A percentile compares a stretch with the other conserved stretches of the same genome.
Conservation (phyloP, 352 stramenopile species). For the Phytopythium helicoides region DNA sequence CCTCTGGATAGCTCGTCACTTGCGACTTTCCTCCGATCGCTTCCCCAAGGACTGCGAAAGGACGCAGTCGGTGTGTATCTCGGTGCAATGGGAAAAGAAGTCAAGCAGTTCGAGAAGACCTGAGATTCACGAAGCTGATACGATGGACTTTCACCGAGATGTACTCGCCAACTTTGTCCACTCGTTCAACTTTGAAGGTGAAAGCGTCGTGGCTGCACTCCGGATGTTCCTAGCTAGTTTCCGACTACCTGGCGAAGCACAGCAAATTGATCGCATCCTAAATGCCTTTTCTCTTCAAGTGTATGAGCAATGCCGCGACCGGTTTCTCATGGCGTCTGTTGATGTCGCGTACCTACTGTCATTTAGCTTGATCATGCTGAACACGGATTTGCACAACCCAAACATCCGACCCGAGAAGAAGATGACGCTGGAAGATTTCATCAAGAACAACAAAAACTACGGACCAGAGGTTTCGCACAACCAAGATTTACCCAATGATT, state of each 20-base stretch:
- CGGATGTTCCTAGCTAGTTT: conserved; percentile 87
- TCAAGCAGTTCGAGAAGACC: conserved; percentile 68
- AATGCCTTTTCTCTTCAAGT: conserved; percentile 85
- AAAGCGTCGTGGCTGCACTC: conserved; percentile 69
- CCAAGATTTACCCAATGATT: conserved; percentile 66
- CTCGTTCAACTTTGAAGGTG: conserved; percentile 80
- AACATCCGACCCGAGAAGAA: conserved; percentile 86
- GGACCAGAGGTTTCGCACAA: conserved; percentile 79
- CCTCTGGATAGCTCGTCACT: conserved; percentile 77
- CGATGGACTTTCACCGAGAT: conserved; percentile 82
- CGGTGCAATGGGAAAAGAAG: conserved; percentile 79
- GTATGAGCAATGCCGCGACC: conserved; percentile 84
- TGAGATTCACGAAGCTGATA: conserved; percentile 80
- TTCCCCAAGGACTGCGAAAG: conserved; percentile 82
- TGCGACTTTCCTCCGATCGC: conserved; percentile 82
- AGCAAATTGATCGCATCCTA: conserved; percentile 88
- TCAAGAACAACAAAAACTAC: conserved; percentile 91
- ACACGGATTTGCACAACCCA: conserved; percentile 85
- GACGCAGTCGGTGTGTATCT: conserved; percentile 81
- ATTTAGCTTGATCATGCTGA: conserved; percentile 90
- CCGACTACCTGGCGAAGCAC: conserved; percentile 77
- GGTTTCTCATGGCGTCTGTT: conserved; percentile 78
- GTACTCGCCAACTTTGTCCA: conserved; percentile 70
- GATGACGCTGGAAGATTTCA: conserved; percentile 85
- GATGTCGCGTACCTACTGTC: conserved; percentile 90